Evolutionary conservation across 768 basidiomycete species (phyloP).

Genomic region (Phlebiopsis flavidoalba): DNA sequence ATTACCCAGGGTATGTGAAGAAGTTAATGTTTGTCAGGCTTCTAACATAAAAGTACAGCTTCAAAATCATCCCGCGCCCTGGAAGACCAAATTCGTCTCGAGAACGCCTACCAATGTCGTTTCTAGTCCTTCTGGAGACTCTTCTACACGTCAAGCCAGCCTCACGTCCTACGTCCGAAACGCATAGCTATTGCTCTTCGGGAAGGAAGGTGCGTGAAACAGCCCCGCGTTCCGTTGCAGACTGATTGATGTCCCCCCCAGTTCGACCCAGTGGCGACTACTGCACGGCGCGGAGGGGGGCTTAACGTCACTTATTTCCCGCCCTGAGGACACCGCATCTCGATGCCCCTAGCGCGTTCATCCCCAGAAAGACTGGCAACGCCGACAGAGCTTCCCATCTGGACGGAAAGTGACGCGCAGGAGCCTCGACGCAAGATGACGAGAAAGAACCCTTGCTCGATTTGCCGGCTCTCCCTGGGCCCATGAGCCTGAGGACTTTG

Average conservation of each 20-base stretch:
- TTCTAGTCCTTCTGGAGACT: conserved; percentile 67
- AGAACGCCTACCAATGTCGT: conserved; percentile 69
- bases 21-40: background rate
- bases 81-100: conserved; percentile 53
- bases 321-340: background rate
- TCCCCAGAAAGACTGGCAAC: background rate
- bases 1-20: conserved; percentile 63
- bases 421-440: background rate
- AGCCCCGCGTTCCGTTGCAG: background rate
- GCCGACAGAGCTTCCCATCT: conserved; percentile 5
- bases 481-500: background rate
- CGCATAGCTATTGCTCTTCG: conserved; percentile 63
- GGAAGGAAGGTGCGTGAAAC: conserved; percentile 63
- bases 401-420: background rate
- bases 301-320: conserved; percentile 13
- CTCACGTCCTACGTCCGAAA: conserved; percentile 66
- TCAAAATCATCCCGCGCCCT: conserved; percentile 47
- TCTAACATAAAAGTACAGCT: conserved; percentile 28
- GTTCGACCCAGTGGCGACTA: conserved; percentile 22
- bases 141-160: conserved; percentile 59
- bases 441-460: background rate
- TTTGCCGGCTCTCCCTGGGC: background rate
- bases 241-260: conserved; percentile 10
- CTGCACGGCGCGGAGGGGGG: background rate
- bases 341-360: background rate